These are phyloP conservation scores for Bipolaris oryzae DNA, from an alignment of 2,329 filamentous ascomycete species.

Conservation along the genomic window DNA sequence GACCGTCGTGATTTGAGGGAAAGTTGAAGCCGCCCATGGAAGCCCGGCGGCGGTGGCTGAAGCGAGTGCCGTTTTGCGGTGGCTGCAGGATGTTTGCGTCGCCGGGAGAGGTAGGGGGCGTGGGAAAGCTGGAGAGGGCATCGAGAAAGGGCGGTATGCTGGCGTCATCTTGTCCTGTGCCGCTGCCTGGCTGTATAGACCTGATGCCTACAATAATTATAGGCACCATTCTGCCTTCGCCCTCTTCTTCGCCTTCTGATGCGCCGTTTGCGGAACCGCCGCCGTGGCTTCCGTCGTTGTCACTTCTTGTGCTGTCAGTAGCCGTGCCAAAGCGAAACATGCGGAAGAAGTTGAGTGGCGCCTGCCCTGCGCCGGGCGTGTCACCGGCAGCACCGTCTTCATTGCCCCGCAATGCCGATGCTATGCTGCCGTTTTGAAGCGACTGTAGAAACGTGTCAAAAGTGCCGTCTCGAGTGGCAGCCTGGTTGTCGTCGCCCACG, in stretches of 20 bases:
- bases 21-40: constrained; percentile 62
- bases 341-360: constrained; percentile 70
- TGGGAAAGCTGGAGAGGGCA: constrained; percentile 56
- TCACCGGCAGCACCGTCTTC: constrained; percentile 49
- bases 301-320: constrained; percentile 23
- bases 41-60: constrained; percentile 59
- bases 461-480: constrained; percentile 64
- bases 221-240: constrained; percentile 66
- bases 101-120: constrained; percentile 53
- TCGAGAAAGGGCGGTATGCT: constrained; percentile 58
- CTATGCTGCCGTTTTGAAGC: constrained; percentile 64
- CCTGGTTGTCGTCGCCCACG: constrained; percentile 64
- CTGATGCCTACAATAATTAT: constrained; percentile 73
- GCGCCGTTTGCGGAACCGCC: constrained; percentile 26
- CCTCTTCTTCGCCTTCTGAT: constrained; percentile 46
- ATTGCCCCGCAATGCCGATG: constrained; percentile 59
- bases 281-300: constrained; percentile 27
- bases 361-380: constrained; percentile 50
- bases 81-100: constrained; percentile 59
- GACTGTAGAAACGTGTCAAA: constrained; percentile 68
- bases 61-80: constrained; percentile 61
- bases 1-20: constrained; percentile 58
- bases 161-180: constrained; percentile 51
- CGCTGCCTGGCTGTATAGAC: constrained; percentile 63
- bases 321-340: constrained; percentile 71